Percentiles rank a stretch among this genome's conserved stretches.
Conservation (phyloP, 139 green algal species). For the Spirogloea muscicola region DNA sequence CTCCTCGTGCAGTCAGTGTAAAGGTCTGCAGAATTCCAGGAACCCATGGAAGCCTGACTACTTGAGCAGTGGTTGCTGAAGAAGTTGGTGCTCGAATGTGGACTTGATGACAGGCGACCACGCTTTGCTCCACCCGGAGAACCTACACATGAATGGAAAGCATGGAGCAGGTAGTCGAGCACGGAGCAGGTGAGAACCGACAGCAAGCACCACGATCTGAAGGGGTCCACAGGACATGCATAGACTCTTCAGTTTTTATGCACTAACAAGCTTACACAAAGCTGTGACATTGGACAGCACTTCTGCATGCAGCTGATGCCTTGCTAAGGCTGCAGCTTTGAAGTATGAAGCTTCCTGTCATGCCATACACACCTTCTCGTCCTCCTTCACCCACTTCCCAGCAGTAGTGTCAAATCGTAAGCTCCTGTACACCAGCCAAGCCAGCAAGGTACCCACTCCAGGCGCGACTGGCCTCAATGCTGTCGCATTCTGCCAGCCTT, state of each 20-base stretch:
- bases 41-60: background rate
- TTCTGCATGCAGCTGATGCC: background rate
- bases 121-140: background rate
- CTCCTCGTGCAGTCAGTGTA: background rate
- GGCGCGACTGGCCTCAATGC: background rate
- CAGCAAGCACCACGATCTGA: background rate
- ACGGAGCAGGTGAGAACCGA: background rate
- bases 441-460: conserved; percentile 4
- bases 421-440: conserved; percentile 3
- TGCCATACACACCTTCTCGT: too few relatives aligned
- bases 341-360: too few relatives aligned
- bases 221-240: background rate
- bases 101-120: background rate
- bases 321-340: background rate
- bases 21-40: background rate
- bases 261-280: too few relatives aligned
- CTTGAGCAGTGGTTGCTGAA: background rate
- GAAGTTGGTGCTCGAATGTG: background rate
- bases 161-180: background rate
- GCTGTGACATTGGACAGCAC: too few relatives aligned
- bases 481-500: conserved; percentile 9
- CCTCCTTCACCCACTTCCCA: background rate
- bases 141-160: background rate
- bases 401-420: too few relatives aligned
- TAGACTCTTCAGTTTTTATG: background rate